Conservation (phyloP, 768 basidiomycete genomes). For the Pleurotus cornucopiae region DNA sequence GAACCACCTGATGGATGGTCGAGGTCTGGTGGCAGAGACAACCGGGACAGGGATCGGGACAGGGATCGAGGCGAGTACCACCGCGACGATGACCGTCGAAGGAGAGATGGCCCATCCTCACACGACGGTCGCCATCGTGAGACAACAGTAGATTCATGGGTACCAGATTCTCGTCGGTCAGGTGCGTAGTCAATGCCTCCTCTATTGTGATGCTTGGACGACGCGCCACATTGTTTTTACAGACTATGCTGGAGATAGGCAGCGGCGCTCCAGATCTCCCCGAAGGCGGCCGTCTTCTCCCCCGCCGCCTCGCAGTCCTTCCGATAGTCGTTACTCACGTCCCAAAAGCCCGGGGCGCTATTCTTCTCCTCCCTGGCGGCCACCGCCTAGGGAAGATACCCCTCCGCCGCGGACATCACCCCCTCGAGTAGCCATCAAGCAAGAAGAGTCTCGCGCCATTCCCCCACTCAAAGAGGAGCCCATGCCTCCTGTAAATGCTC, state of each 20-base stretch:
- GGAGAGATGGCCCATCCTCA: constrained; percentile 17
- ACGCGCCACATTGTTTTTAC: not conserved
- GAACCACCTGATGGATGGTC: not conserved
- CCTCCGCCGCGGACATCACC: constrained; percentile 5
- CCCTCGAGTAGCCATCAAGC: not conserved
- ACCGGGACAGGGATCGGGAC: constrained; percentile 16
- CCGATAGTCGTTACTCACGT: not conserved
- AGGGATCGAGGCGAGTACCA: constrained; percentile 19
- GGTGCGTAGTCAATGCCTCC: not conserved
- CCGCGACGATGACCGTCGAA: constrained; percentile 17
- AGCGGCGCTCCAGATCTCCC: constrained; percentile 20
- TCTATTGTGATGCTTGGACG: not conserved
- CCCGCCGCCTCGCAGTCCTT: not conserved
- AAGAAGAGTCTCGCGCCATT: not conserved
- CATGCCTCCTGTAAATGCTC: too few relatives aligned
- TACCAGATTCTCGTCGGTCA: constrained; percentile 1
- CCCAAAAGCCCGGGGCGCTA: not conserved
- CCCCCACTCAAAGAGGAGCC: too few relatives aligned
- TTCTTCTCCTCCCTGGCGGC: constrained; percentile 5
- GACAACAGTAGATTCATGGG: not conserved
- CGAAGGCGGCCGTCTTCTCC: constrained; percentile 17
- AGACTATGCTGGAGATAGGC: not conserved
- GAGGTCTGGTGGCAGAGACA: not conserved
- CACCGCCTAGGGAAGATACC: constrained; percentile 17
- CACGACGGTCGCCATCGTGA: constrained; percentile 15